Conservation (phyloP, 192 early-diverging fungal genomes). For the Coemansia sp. region DNA sequence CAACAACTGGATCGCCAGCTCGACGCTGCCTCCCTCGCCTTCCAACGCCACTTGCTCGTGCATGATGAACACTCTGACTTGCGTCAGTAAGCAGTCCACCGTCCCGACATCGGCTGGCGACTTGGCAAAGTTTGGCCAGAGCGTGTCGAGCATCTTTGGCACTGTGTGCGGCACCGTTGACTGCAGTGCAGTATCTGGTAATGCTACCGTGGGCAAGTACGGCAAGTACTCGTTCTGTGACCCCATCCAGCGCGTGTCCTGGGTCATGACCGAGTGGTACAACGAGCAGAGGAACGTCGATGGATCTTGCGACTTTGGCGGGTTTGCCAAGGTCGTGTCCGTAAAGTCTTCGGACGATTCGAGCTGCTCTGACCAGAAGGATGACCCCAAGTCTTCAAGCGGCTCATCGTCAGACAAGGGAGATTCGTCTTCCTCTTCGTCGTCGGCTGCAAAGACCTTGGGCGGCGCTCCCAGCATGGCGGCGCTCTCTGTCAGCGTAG, state of each 20-base stretch:
- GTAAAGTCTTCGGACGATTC: constrained; percentile 35
- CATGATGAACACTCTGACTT: constrained; percentile 63
- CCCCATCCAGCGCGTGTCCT: constrained; percentile 44
- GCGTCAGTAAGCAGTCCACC: constrained; percentile 36
- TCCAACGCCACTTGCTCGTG: constrained; percentile 64
- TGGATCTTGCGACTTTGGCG: constrained; percentile 56
- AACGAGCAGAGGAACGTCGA: constrained; percentile 29
- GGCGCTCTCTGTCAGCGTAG: constrained; percentile 4
- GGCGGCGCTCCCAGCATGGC: constrained; percentile 9
- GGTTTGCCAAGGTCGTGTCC: constrained; percentile 35
- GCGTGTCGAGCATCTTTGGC: constrained; percentile 40
- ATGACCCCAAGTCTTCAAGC: constrained; percentile 1
- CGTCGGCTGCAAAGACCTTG: neutral
- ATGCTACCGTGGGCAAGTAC: constrained; percentile 40
- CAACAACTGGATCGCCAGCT: constrained; percentile 60
- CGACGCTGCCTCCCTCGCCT: constrained; percentile 64
- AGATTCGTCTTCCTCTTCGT: neutral
- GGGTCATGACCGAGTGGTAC: constrained; percentile 58
- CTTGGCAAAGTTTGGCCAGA: constrained; percentile 31
- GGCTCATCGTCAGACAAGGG: neutral
- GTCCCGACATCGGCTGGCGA: constrained; percentile 27
- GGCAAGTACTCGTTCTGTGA: constrained; percentile 56
- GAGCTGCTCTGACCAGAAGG: constrained; percentile 42
- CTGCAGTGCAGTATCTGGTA: constrained; percentile 40
- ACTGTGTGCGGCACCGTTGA: constrained; percentile 39